Percentiles rank a stretch among this genome's conserved stretches.
These are phyloP conservation scores for Dothideomycetes sp. DNA, from an alignment of 2,329 filamentous ascomycete species.

Conservation along the genomic window DNA sequence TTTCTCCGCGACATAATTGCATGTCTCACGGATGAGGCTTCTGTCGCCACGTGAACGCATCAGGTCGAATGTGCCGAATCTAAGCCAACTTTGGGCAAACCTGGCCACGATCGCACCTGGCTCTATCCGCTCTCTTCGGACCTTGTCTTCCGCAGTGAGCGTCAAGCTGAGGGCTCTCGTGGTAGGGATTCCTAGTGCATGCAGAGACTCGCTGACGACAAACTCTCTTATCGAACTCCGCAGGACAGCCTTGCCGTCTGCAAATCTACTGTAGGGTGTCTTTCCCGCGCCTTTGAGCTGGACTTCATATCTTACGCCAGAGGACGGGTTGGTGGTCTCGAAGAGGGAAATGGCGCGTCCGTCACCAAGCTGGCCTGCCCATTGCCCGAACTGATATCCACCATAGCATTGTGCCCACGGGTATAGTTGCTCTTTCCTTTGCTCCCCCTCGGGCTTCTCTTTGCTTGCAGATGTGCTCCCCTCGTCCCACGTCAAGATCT, in stretches of 20 bases:
- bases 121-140: slow-evolving; percentile 69
- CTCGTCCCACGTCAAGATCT: slow-evolving; percentile 67
- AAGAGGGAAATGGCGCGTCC: slow-evolving; percentile 91
- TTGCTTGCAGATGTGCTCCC: slow-evolving; percentile 24
- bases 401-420: slow-evolving; percentile 99
- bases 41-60: slow-evolving; percentile 72
- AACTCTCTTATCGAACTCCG: slow-evolving; percentile 91
- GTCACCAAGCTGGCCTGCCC: slow-evolving; percentile 93
- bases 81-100: slow-evolving; percentile 84
- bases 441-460: slow-evolving; percentile 38
- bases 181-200: slow-evolving; percentile 74
- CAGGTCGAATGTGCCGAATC: slow-evolving; percentile 95
- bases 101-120: slow-evolving; percentile 86
- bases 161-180: slow-evolving; percentile 80
- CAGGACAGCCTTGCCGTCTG: slow-evolving; percentile 88
- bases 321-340: slow-evolving; percentile 66
- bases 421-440: slow-evolving; percentile 60
- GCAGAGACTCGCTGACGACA: slow-evolving; percentile 77
- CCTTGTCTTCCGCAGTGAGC: slow-evolving; percentile 59
- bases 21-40: slow-evolving; percentile 58
- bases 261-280: slow-evolving; percentile 93
- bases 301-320: slow-evolving; percentile 69
- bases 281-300: slow-evolving; percentile 89
- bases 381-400: slow-evolving; percentile 60
- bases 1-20: slow-evolving; percentile 76